Evolutionary conservation across 345 rosid genomes (phyloP).

Genomic region (Brassica rapa): DNA sequence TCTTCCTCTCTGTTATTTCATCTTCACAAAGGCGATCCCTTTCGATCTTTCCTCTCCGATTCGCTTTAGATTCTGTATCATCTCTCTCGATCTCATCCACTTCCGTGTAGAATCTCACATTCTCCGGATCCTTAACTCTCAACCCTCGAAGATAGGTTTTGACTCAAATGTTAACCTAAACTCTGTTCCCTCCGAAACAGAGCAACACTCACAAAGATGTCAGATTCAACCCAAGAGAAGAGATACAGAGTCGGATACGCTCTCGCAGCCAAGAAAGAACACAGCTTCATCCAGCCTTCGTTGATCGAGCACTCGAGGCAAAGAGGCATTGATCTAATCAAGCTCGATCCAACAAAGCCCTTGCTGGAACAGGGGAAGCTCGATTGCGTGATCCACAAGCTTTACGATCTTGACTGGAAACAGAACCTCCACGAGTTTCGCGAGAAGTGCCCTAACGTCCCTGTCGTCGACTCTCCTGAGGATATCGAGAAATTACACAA

Average conservation of each 20-base stretch:
- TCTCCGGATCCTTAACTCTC: not conserved
- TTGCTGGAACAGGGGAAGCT: slow-evolving; percentile 60
- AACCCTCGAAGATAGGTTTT: slow-evolving; percentile 24
- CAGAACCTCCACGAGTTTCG: slow-evolving; percentile 44
- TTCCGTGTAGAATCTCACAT: slow-evolving; percentile 6
- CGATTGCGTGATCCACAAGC: slow-evolving; percentile 64
- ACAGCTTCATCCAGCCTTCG: slow-evolving; percentile 54
- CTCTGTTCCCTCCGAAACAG: slow-evolving; percentile 32
- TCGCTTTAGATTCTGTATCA: slow-evolving; percentile 23
- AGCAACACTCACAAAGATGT: slow-evolving; percentile 34
- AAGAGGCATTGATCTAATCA: slow-evolving; percentile 47
- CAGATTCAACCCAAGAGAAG: slow-evolving; percentile 30
- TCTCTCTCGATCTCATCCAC: slow-evolving; percentile 17
- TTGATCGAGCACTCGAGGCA: slow-evolving; percentile 44
- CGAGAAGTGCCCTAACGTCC: slow-evolving; percentile 43
- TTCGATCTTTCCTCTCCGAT: slow-evolving; percentile 30
- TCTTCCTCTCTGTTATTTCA: slow-evolving; percentile 18
- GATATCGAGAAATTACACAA: slow-evolving; percentile 48
- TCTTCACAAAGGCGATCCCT: slow-evolving; percentile 17
- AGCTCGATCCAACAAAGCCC: slow-evolving; percentile 49
- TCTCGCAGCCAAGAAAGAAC: slow-evolving; percentile 49
- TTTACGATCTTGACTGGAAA: slow-evolving; percentile 53
- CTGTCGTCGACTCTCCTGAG: slow-evolving; percentile 51
- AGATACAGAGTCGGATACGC: slow-evolving; percentile 52
- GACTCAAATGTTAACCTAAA: slow-evolving; percentile 22